Percentiles rank a stretch among this genome's conserved stretches.
phyloP scores from a whole-genome alignment of 1,284 basidiomycete species.

The Marasmius tenuissimus region DNA sequence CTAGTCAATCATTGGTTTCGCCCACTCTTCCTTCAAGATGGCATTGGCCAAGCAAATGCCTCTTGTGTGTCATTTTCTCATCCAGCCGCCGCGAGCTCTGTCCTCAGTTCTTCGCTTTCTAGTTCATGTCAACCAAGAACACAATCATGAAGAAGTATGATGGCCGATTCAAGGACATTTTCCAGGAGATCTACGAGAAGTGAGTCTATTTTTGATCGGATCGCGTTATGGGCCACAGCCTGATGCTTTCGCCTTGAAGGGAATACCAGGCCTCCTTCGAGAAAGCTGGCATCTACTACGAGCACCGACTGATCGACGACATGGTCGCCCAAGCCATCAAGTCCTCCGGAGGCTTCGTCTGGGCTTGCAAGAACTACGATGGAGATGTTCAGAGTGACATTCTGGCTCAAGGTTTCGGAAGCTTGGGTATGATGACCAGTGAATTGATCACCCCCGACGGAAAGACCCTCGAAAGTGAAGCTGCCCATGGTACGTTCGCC shows the following conservation, averaged over 20 bases:
- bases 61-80: slow-evolving; percentile 47
- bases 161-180: slow-evolving; percentile 98
- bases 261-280: slow-evolving; percentile 87
- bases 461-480: slow-evolving; percentile 87
- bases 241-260: slow-evolving; percentile 27
- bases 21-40: slow-evolving; percentile 98
- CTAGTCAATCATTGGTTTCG: slow-evolving; percentile 93
- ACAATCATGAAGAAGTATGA: slow-evolving; percentile 97
- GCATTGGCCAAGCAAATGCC: slow-evolving; percentile 95
- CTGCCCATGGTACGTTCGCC: slow-evolving; percentile 75
- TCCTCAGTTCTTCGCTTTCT: not conserved
- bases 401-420: slow-evolving; percentile 93
- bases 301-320: slow-evolving; percentile 91
- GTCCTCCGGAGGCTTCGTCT: slow-evolving; percentile 94
- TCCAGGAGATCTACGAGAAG: slow-evolving; percentile 90
- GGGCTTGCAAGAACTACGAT: slow-evolving; percentile 98
- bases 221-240: not conserved
- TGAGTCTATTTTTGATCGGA: slow-evolving; percentile 28
- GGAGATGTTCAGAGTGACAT: slow-evolving; percentile 94
- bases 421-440: slow-evolving; percentile 96
- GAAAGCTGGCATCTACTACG: slow-evolving; percentile 88
- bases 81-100: not conserved
- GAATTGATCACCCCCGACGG: slow-evolving; percentile 98
- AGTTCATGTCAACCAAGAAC: slow-evolving; percentile 98
- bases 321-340: slow-evolving; percentile 99